phyloP scores from a whole-genome alignment of 805 yeast species.

The Saturnispora bothae region DNA sequence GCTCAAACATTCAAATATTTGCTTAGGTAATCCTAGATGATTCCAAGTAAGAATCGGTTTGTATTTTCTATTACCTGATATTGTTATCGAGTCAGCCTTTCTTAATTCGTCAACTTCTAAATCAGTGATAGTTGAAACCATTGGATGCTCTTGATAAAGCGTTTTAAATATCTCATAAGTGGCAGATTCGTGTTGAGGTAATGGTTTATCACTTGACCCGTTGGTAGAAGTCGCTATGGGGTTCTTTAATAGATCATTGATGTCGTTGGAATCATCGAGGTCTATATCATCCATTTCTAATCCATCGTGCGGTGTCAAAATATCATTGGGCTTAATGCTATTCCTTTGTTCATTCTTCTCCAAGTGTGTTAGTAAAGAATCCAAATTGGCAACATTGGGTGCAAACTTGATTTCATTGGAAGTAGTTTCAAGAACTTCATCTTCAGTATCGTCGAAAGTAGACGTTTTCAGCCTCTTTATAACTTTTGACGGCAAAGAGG shows the following conservation, averaged over 20 bases:
- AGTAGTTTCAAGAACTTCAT: too few species aligned
- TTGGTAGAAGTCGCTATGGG: conserved; percentile 31
- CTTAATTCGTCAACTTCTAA: too few species aligned
- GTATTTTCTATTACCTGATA: too few species aligned
- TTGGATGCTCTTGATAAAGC: conserved; percentile 52
- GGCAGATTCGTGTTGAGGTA: conserved; percentile 38
- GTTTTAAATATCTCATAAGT: conserved; percentile 43
- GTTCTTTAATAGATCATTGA: conserved; percentile 29
- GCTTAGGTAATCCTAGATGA: conserved; percentile 65
- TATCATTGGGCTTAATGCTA: too few species aligned
- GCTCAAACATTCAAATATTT: conserved; percentile 42
- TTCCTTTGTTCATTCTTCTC: conserved; percentile 6
- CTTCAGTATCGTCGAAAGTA: conserved; percentile 1
- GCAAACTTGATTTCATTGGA: background rate
- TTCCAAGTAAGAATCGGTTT: conserved; percentile 70
- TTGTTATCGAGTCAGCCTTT: too few species aligned
- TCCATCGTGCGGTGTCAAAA: too few species aligned
- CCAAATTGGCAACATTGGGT: conserved; percentile 8
- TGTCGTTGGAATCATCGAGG: conserved; percentile 24
- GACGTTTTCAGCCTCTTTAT: background rate
- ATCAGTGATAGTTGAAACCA: too few species aligned
- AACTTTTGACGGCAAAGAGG: background rate
- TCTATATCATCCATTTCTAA: conserved; percentile 15
- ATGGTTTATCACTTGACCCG: conserved; percentile 33
- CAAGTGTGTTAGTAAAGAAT: conserved; percentile 8